Conservation (phyloP, 2,329 filamentous ascomycete species). For the Fusarium poae region DNA sequence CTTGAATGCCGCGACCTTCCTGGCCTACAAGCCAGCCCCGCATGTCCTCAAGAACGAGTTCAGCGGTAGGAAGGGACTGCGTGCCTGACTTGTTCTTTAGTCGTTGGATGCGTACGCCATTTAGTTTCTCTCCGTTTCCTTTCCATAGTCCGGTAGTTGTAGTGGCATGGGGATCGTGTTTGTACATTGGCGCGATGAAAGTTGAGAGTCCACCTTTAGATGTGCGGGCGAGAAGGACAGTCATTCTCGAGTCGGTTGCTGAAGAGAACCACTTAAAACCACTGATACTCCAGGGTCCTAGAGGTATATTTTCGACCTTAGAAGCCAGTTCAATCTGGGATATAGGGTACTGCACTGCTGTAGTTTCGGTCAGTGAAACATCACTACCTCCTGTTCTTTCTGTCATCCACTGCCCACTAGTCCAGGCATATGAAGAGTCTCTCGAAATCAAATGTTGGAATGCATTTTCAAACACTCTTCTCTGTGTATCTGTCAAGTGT, state of each 20-base stretch:
- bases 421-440: slow-evolving; percentile 69
- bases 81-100: slow-evolving; percentile 82
- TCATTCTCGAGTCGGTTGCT: slow-evolving; percentile 60
- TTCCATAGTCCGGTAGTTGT: slow-evolving; percentile 48
- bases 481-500: slow-evolving; percentile 49
- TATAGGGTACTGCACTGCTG: slow-evolving; percentile 56
- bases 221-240: slow-evolving; percentile 73
- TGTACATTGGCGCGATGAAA: slow-evolving; percentile 75
- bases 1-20: slow-evolving; percentile 74
- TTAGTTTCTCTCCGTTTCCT: slow-evolving; percentile 62
- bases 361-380: slow-evolving; percentile 75
- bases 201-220: slow-evolving; percentile 44
- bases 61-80: slow-evolving; percentile 76
- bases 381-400: slow-evolving; percentile 77
- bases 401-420: slow-evolving; percentile 83
- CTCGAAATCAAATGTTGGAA: slow-evolving; percentile 67
- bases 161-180: slow-evolving; percentile 53
- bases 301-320: slow-evolving; percentile 46
- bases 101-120: slow-evolving; percentile 76
- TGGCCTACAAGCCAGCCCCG: slow-evolving; percentile 75
- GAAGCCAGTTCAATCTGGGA: slow-evolving; percentile 20
- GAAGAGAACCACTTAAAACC: slow-evolving; percentile 74
- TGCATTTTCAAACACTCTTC: slow-evolving; percentile 64
- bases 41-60: slow-evolving; percentile 74
- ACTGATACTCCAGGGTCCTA: slow-evolving; percentile 71